Evolutionary conservation across 225 moss, liverwort and hornwort species (phyloP), one percentile per base, ranked within the genome.

Genomic region (Thuidium tamariscinum): DNA sequence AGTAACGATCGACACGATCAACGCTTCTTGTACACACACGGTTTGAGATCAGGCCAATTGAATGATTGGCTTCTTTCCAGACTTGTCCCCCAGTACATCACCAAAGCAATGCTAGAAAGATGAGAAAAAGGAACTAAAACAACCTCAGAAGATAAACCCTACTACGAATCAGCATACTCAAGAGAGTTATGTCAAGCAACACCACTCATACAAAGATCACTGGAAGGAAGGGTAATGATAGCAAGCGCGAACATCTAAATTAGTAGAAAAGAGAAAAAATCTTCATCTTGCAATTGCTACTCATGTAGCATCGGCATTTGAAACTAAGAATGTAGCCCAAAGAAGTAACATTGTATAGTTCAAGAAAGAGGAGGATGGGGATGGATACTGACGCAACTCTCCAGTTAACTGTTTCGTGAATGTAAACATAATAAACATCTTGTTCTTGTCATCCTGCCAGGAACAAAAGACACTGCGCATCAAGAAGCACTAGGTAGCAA

Each of bases 381-480:
- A 56, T 25, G 61, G 17, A 80, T 49, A 19, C 73, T 49, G 75
- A 76, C 17, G 82, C 11, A 86, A 74, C 55, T 57, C 55, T 71
- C 44, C 39, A 73, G 67, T 86, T 83, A 89, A 92, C 95, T 95
- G 86, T 83, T 93, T 94, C 89, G 92, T 94, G 82, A 98, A 89
- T 82, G 93, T 91, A 56, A 98, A 94, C 93, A 96, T 91, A 51
- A 97, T 90, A 78, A 97, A 98, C 95, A 96, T 97, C 85, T 95
- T 98, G 85, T 94, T 97, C 29, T 94, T 93, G 70, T 85, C 86
- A 88, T 98, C 98, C 95, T 97, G 95, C 83, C 62, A n/a, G 36
- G 65, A 81, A 88, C 37, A 56, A 75, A 85, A 74, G 64, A 60
- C 27, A 85, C 46, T 80, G 6, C 79, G 83, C 85, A 72, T 84